A percentile compares a stretch with the other conserved stretches of the same genome.
These are phyloP conservation scores for Pyrenochaeta sp. DNA, from an alignment of 2,329 filamentous ascomycete genomes.

Conservation along the genomic window DNA sequence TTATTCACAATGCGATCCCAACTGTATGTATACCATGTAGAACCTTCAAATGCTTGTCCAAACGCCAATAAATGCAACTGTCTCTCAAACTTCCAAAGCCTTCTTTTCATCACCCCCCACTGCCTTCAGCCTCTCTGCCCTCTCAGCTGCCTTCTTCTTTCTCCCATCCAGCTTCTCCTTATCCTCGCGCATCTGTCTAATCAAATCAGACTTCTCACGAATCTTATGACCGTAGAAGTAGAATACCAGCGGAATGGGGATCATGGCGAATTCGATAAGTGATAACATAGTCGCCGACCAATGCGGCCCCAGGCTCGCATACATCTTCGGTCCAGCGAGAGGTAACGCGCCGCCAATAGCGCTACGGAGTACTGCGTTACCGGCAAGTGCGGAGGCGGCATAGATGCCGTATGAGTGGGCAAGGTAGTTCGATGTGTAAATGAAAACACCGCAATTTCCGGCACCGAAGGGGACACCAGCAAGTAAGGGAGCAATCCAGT, in stretches of 20 bases:
- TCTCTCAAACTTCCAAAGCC: conserved; percentile 13
- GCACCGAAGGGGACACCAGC: conserved; percentile 82
- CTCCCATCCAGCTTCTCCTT: conserved; percentile 52
- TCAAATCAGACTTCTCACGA: conserved; percentile 63
- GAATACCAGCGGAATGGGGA: conserved; percentile 83
- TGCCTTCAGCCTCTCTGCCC: conserved; percentile 52
- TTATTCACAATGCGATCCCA: background rate
- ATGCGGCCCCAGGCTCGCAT: conserved; percentile 68
- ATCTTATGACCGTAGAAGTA: conserved; percentile 70
- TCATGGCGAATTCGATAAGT: conserved; percentile 74
- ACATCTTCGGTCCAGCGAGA: conserved; percentile 74
- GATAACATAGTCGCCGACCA: conserved; percentile 83
- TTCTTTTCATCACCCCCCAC: conserved; percentile 13
- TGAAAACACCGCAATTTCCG: conserved; percentile 81
- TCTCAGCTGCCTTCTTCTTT: conserved; percentile 49
- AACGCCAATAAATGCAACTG: background rate
- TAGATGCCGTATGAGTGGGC: conserved; percentile 83
- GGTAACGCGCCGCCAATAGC: conserved; percentile 81
- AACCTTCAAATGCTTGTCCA: too few relatives aligned
- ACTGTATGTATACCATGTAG: background rate
- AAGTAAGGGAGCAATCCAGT: conserved; percentile 81
- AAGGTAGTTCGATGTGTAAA: conserved; percentile 83
- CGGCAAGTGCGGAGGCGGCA: conserved; percentile 80
- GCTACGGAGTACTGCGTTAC: conserved; percentile 78
- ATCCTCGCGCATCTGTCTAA: conserved; percentile 57